Percentiles rank a stretch among this genome's conserved stretches.
Evolutionary conservation across 2,329 filamentous ascomycete species (phyloP).

Genomic region (Teratosphaeriaceae sp.): DNA sequence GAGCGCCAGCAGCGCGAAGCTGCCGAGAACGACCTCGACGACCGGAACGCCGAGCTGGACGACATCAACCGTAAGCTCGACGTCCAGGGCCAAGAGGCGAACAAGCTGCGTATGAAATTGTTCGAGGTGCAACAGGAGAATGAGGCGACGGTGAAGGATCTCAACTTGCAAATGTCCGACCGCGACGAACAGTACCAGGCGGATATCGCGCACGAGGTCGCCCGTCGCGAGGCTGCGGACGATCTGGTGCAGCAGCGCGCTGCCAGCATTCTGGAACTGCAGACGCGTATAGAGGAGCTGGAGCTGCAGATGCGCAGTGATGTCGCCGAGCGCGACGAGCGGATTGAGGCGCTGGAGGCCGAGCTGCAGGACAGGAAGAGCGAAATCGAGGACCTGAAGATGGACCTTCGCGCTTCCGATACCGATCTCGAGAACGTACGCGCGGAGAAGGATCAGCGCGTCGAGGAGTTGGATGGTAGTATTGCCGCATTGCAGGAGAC

Average conservation of each 20-base stretch:
- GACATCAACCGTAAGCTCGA: slow-evolving; percentile 35
- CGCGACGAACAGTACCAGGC: slow-evolving; percentile 34
- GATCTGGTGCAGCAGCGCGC: slow-evolving; percentile 29
- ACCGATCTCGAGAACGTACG: too few species aligned
- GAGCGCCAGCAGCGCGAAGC: slow-evolving; percentile 39
- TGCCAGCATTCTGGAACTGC: slow-evolving; percentile 29
- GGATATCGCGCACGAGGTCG: slow-evolving; percentile 33
- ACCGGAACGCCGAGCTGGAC: slow-evolving; percentile 35
- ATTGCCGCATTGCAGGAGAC: slow-evolving; percentile 20
- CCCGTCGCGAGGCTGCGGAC: slow-evolving; percentile 33
- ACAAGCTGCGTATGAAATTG: slow-evolving; percentile 42
- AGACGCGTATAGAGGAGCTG: slow-evolving; percentile 29
- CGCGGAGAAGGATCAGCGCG: slow-evolving; percentile 15
- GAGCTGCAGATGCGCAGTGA: slow-evolving; percentile 22
- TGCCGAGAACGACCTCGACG: slow-evolving; percentile 38
- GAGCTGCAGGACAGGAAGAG: slow-evolving; percentile 18
- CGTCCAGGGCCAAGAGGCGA: slow-evolving; percentile 39
- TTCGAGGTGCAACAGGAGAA: slow-evolving; percentile 40
- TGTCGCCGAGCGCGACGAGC: slow-evolving; percentile 25
- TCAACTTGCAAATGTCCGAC: slow-evolving; percentile 32
- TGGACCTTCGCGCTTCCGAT: slow-evolving; percentile 20
- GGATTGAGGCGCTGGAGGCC: slow-evolving; percentile 22
- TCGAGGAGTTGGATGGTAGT: slow-evolving; percentile 21
- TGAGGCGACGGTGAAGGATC: slow-evolving; percentile 31
- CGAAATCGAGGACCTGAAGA: slow-evolving; percentile 22